Conservation (phyloP, 768 basidiomycete species). For the Termitomyces sp. region DNA sequence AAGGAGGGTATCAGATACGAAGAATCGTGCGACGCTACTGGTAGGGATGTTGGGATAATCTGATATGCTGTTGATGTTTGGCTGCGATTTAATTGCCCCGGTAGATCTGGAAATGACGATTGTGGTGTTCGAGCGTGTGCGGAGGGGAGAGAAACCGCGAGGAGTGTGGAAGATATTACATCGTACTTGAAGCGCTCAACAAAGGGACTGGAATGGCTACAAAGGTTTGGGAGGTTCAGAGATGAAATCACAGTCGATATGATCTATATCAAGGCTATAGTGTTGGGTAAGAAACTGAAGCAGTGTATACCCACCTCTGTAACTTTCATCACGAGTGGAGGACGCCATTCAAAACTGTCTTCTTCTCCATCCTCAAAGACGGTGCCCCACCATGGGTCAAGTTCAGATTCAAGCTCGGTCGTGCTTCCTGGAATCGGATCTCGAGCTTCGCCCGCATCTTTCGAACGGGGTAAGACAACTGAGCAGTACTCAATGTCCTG, state of each 20-base stretch:
- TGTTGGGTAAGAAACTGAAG: background rate
- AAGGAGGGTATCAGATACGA: slow-evolving; percentile 41
- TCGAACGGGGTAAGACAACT: background rate
- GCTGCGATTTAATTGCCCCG: slow-evolving; percentile 46
- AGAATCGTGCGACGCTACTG: slow-evolving; percentile 30
- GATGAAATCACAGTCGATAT: slow-evolving; percentile 37
- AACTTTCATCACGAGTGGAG: slow-evolving; percentile 32
- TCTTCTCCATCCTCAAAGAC: slow-evolving; percentile 23
- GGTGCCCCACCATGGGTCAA: slow-evolving; percentile 30
- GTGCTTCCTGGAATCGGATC: slow-evolving; percentile 59
- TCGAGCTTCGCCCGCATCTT: slow-evolving; percentile 60
- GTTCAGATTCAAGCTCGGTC: slow-evolving; percentile 36
- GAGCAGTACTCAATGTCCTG: background rate
- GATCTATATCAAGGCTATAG: slow-evolving; percentile 28
- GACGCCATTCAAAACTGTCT: slow-evolving; percentile 34
- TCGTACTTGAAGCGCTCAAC: slow-evolving; percentile 83
- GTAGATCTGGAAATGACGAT: slow-evolving; percentile 36
- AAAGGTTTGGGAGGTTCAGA: slow-evolving; percentile 26
- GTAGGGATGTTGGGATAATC: slow-evolving; percentile 18
- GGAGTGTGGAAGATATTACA: slow-evolving; percentile 75
- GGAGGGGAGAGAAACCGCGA: slow-evolving; percentile 52
- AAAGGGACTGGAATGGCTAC: slow-evolving; percentile 47
- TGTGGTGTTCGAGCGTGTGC: slow-evolving; percentile 30
- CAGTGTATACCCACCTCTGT: slow-evolving; percentile 36
- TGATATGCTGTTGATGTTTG: slow-evolving; percentile 36